phyloP scores from a whole-genome alignment of 2,329 filamentous ascomycete genomes.

The Metarhizium robertsii region DNA sequence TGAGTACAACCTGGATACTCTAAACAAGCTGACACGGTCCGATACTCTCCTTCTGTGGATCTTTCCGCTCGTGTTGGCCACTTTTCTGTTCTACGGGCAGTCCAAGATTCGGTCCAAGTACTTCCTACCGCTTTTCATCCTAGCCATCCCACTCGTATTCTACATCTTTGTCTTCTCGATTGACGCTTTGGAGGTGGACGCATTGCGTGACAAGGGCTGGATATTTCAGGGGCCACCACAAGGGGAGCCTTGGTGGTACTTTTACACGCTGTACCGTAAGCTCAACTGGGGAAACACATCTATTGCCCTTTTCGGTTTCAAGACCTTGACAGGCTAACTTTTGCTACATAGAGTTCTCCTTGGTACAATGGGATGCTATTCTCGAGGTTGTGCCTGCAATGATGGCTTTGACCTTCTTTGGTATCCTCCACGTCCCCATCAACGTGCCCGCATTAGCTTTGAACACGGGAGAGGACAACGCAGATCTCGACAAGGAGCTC shows the following conservation, averaged over 20 bases:
- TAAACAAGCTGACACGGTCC: slow-evolving; percentile 61
- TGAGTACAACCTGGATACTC: slow-evolving; percentile 67
- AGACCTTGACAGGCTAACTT: neutral
- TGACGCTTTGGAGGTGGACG: slow-evolving; percentile 55
- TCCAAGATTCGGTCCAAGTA: slow-evolving; percentile 72
- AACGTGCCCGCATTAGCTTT: slow-evolving; percentile 92
- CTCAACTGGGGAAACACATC: neutral
- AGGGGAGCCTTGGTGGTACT: slow-evolving; percentile 91
- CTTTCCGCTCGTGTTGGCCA: slow-evolving; percentile 66
- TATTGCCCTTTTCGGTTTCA: neutral
- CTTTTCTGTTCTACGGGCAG: slow-evolving; percentile 68
- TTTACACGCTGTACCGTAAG: slow-evolving; percentile 90
- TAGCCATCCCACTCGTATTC: slow-evolving; percentile 66
- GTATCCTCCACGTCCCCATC: slow-evolving; percentile 92
- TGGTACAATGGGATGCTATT: slow-evolving; percentile 77
- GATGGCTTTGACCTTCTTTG: slow-evolving; percentile 95
- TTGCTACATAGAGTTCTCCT: slow-evolving; percentile 54
- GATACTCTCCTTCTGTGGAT: slow-evolving; percentile 78
- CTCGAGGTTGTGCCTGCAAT: slow-evolving; percentile 84
- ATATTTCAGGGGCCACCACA: slow-evolving; percentile 80
- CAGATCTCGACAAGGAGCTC: slow-evolving; percentile 83
- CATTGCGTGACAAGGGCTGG: slow-evolving; percentile 70
- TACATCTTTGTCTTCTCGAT: slow-evolving; percentile 67
- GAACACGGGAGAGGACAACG: slow-evolving; percentile 83
- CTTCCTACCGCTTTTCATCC: slow-evolving; percentile 79